Base-by-base conservation (phyloP, 108 stramenopile species). In the Cyclotella baltica region DNA sequence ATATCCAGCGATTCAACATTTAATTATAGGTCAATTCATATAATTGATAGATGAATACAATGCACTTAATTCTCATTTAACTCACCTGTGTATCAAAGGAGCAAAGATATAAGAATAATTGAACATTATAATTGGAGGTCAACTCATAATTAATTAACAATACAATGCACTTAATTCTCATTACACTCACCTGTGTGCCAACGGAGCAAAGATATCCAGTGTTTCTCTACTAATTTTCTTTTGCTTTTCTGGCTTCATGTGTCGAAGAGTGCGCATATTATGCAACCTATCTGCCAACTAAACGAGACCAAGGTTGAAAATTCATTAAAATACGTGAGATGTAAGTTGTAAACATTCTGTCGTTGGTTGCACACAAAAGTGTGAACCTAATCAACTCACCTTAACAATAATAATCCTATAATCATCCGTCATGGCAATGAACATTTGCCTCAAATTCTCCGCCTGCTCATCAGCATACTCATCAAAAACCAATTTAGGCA, bases 381-480 rank as follows among this genome's bases (percentile, higher is more conserved):
- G 13, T 6, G 6, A 43, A 10, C 2, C 55, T 55, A 5, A 1
- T 34, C 1, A 11, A 33, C 59, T 34, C 31, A 61, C 59, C 59
- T 61, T 97, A 59, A 98, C 97, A 71, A 97, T 92, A 51, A 98
- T 93, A 61, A 97, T 95, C 23, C 96, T 80, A 84, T 96, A 98
- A 85, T 98, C 97, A 70, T 95, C 93, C 37, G 96, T 95, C 97
- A 98, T 97, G 70, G 97, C 97, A 29, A 98, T 88, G 74, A 98
- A 94, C 96, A 98, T 97, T 77, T 96, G 94, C 34, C 97, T 77
- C 66, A 97, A 79, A 70, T 98, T 98, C 75, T 98, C 96, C 9
- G 97, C 97, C 72, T 97, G 97, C 66, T 91, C 93, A 73, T 94
- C 93, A 61, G 92, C 92, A 71, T 88, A 89, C 9, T 92, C 93